Conservation (phyloP, 78 protist genomes). For the Dictyostelium citrinum region DNA sequence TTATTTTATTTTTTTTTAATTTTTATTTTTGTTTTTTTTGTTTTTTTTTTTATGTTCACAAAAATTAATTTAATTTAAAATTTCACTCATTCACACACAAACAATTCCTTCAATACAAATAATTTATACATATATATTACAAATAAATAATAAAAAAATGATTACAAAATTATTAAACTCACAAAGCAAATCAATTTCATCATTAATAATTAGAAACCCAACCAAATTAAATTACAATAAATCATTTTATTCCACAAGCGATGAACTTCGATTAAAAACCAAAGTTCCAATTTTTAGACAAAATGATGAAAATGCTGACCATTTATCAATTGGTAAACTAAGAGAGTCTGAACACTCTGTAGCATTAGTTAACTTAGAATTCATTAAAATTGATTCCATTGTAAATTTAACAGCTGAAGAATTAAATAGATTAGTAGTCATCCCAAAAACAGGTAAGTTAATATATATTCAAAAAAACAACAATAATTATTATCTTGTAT, state of each 20-base stretch:
- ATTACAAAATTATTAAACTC: neutral
- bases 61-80: neutral
- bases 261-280: constrained; percentile 53
- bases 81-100: neutral
- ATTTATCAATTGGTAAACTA: constrained; percentile 40
- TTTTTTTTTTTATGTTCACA: neutral
- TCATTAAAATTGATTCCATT: constrained; percentile 33
- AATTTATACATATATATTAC: neutral
- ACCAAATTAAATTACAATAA: neutral
- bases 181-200: neutral
- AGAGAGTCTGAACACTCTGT: constrained; percentile 67
- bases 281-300: constrained; percentile 61
- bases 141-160: neutral
- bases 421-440: constrained; percentile 49
- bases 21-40: neutral
- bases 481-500: no score
- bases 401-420: constrained; percentile 45
- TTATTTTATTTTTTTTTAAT: neutral
- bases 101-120: neutral
- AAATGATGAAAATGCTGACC: constrained; percentile 19
- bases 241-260: neutral
- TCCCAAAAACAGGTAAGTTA: constrained; percentile 58
- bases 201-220: neutral
- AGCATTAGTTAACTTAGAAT: constrained; percentile 43
- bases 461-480: no score